Percentiles rank a stretch among this genome's conserved stretches.
phyloP scores from a whole-genome alignment of 805 yeast genomes.

The Ogataea trehalophila region DNA sequence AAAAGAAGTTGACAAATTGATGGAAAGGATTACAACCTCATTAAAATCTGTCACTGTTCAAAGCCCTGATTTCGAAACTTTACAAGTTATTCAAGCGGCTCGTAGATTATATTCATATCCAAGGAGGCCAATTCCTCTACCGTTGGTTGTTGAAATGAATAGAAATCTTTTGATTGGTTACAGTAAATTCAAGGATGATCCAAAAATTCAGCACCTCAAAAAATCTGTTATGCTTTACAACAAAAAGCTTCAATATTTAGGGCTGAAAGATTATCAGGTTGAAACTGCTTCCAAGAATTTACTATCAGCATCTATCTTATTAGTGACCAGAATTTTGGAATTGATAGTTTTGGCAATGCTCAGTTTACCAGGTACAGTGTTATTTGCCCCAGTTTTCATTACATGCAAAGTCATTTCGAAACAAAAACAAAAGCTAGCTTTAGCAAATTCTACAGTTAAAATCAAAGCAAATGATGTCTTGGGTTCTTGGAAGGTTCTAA shows the following conservation, averaged over 20 bases:
- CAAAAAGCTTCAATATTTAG: conserved; percentile 52
- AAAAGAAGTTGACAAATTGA: conserved; percentile 62
- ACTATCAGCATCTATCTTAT: conserved; percentile 43
- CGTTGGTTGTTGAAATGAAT: conserved; percentile 85
- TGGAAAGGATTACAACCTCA: conserved; percentile 62
- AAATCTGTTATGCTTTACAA: conserved; percentile 68
- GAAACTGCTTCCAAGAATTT: conserved; percentile 48
- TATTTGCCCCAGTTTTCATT: conserved; percentile 85
- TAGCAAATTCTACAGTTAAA: conserved; percentile 83
- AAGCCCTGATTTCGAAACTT: conserved; percentile 81
- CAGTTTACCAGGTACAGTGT: conserved; percentile 80
- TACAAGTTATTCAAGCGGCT: conserved; percentile 89
- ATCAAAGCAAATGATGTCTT: conserved; percentile 87
- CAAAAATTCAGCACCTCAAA: conserved; percentile 58
- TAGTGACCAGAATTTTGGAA: conserved; percentile 53
- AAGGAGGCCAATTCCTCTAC: conserved; percentile 65
- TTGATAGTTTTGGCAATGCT: conserved; percentile 51
- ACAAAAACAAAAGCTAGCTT: conserved; percentile 69
- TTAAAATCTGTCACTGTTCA: conserved; percentile 79
- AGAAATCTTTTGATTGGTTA: conserved; percentile 82
- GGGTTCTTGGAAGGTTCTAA: conserved; percentile 93
- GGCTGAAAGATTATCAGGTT: conserved; percentile 70
- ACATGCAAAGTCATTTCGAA: conserved; percentile 67
- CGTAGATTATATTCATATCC: conserved; percentile 81
- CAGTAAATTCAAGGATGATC: conserved; percentile 65